These are phyloP conservation scores for Melampsora americana DNA, from an alignment of 1,284 basidiomycete species.

Conservation along the genomic window DNA sequence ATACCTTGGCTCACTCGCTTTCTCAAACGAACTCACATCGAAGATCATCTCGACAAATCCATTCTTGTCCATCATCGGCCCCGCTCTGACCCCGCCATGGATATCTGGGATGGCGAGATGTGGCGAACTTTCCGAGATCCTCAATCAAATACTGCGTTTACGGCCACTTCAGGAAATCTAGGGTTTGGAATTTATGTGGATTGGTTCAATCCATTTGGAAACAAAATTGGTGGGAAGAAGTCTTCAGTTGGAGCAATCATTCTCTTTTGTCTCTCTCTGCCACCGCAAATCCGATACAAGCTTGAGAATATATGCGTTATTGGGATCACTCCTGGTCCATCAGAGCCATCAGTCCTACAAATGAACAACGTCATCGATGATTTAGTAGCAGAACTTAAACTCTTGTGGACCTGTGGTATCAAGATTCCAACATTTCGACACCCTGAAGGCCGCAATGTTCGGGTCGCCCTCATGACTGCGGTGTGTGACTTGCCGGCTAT, in stretches of 20 bases:
- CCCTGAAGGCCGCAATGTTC: not conserved
- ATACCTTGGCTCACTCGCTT: not conserved
- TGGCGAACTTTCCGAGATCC: constrained; percentile 6
- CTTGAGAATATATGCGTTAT: constrained; percentile 1
- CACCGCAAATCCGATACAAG: not conserved
- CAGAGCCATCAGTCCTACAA: constrained; percentile 9
- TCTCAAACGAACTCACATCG: not conserved
- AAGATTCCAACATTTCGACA: not conserved
- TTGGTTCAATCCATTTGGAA: constrained; percentile 21
- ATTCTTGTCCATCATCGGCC: not conserved
- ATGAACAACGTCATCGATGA: constrained; percentile 7
- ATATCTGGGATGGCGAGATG: constrained; percentile 15
- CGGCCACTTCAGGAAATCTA: not conserved
- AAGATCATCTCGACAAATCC: not conserved
- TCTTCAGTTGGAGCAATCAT: constrained; percentile 7
- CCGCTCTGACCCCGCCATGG: not conserved
- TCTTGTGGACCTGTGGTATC: not conserved
- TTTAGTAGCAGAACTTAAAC: not conserved
- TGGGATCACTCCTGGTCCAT: constrained; percentile 15
- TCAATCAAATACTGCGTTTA: not conserved
- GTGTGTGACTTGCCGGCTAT: constrained; percentile 13
- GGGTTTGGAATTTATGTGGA: constrained; percentile 13
- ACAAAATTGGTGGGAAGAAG: constrained; percentile 5
- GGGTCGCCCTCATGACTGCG: not conserved
- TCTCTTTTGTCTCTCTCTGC: constrained; percentile 6